Evolutionary conservation across 805 yeast genomes (phyloP).

Genomic region (Cyberlindnera euphorbiiphila): DNA sequence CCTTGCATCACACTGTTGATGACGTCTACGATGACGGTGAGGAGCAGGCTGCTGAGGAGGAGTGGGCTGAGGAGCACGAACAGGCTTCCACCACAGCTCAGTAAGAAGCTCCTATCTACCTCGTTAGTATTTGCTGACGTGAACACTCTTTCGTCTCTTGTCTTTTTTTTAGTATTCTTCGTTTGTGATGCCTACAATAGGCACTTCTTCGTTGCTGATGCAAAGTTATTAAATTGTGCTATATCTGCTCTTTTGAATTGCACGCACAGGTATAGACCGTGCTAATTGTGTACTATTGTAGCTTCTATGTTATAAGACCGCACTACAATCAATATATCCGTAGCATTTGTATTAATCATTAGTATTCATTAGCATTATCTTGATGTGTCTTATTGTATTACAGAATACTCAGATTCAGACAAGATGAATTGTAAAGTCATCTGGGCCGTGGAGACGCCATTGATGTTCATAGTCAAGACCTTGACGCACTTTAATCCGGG

Average conservation of each 20-base stretch:
- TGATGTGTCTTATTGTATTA: no score
- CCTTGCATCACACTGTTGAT: slow-evolving; percentile 72
- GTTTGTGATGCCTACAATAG: no score
- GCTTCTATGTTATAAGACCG: no score
- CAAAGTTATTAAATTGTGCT: no score
- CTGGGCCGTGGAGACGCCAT: slow-evolving; percentile 12
- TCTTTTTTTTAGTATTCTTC: background rate
- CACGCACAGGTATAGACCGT: no score
- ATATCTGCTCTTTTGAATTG: no score
- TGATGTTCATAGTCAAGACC: background rate
- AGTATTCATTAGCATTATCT: no score
- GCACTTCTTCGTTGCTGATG: no score
- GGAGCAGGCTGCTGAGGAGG: slow-evolving; percentile 39
- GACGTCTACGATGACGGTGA: slow-evolving; percentile 50
- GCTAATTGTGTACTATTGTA: no score
- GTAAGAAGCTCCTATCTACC: background rate
- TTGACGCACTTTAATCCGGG: slow-evolving; percentile 11
- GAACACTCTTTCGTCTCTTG: background rate
- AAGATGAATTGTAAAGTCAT: slow-evolving; percentile 12
- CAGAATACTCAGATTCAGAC: no score
- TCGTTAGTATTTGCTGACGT: background rate
- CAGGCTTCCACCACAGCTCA: slow-evolving; percentile 15
- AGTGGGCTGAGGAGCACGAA: slow-evolving; percentile 26
- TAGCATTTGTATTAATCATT: no score
- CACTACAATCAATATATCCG: no score